phyloP scores from a whole-genome alignment of 352 stramenopile species.

The Pythium diclinum region DNA sequence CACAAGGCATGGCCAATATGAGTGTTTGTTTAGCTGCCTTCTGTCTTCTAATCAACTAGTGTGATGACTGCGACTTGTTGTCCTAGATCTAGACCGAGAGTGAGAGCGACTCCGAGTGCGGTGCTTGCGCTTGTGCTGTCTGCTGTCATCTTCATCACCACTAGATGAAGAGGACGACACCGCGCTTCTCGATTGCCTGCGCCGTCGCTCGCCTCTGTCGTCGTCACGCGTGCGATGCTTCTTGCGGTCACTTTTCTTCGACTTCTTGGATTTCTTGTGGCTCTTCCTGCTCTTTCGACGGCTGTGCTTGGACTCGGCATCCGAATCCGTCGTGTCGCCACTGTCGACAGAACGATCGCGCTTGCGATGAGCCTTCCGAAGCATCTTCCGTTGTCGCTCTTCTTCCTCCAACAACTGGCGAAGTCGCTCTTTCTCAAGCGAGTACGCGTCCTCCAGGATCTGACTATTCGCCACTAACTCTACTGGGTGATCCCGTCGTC shows the following conservation, averaged over 20 bases:
- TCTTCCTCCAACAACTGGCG: constrained; percentile 36
- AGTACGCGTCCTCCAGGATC: not conserved
- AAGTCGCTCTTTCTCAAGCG: constrained; percentile 35
- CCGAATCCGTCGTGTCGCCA: constrained; percentile 10
- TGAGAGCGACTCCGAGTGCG: not conserved
- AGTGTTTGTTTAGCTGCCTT: too few species aligned
- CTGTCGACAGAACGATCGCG: not conserved
- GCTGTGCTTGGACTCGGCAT: constrained; percentile 9
- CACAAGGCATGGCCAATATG: not conserved
- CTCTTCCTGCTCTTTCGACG: constrained; percentile 17
- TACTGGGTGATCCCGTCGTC: not conserved
- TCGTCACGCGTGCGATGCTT: constrained; percentile 7
- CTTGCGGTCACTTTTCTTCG: constrained; percentile 21
- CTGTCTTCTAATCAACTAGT: not conserved
- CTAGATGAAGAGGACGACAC: not conserved
- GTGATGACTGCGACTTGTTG: constrained; percentile 1
- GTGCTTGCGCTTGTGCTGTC: constrained; percentile 1
- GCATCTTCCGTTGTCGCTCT: constrained; percentile 12
- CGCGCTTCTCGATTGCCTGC: not conserved
- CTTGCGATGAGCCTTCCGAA: constrained; percentile 6
- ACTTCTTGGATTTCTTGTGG: constrained; percentile 33
- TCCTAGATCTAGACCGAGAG: constrained; percentile 2
- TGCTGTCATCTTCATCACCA: not conserved
- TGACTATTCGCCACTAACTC: not conserved
- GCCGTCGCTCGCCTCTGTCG: not conserved